Conservation (phyloP, 2,329 filamentous ascomycete genomes). For the Pseudogymnoascus sp. region DNA sequence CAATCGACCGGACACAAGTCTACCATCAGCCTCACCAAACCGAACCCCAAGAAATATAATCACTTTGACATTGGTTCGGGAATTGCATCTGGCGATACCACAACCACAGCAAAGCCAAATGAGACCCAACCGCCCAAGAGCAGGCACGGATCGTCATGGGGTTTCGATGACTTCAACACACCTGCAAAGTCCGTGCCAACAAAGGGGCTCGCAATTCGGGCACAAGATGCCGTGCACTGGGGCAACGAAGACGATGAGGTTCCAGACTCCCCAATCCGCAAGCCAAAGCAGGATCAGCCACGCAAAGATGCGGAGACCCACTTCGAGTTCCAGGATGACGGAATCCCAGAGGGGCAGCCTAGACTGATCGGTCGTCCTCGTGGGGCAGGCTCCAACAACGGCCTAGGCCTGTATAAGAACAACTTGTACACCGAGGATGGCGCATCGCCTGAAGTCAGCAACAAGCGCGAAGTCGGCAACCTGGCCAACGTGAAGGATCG, state of each 20-base stretch:
- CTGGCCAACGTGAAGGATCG: conserved; percentile 67
- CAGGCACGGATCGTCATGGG: conserved; percentile 71
- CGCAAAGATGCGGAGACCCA: conserved; percentile 74
- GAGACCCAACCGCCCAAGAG: conserved; percentile 28
- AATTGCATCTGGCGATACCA: conserved; percentile 36
- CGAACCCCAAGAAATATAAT: conserved; percentile 69
- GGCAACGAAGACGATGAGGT: conserved; percentile 59
- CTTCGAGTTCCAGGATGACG: conserved; percentile 76
- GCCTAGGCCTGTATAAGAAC: conserved; percentile 67
- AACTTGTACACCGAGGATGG: conserved; percentile 58
- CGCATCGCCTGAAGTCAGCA: conserved; percentile 15
- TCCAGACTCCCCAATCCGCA: conserved; percentile 47
- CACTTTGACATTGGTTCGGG: conserved; percentile 78
- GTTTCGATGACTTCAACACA: conserved; percentile 79
- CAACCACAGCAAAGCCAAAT: conserved; percentile 26
- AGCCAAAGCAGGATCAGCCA: conserved; percentile 52
- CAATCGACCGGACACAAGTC: conserved; percentile 35
- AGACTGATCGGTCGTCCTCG: conserved; percentile 39
- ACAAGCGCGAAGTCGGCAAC: conserved; percentile 45
- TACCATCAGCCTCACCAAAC: conserved; percentile 40
- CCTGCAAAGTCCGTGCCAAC: conserved; percentile 61
- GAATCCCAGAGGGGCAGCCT: conserved; percentile 42
- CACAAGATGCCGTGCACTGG: conserved; percentile 70
- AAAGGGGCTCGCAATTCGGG: conserved; percentile 42
- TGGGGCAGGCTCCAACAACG: conserved; percentile 55